Percentiles rank a stretch among this genome's conserved stretches.
phyloP scores from a whole-genome alignment of 169 alveolate genomes.

The Ichthyophthirius multifiliis region DNA sequence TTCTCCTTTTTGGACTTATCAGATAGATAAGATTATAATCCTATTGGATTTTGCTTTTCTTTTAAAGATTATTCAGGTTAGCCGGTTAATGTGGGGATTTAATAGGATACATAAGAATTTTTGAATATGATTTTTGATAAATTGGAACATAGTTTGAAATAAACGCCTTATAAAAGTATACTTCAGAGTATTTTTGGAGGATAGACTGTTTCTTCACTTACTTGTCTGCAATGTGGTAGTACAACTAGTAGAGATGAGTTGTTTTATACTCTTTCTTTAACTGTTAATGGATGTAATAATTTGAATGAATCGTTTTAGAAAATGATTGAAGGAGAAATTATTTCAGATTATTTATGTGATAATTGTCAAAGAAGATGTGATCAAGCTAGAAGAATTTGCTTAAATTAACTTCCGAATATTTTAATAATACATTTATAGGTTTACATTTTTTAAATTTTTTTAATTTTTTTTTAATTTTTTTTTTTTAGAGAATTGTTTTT shows the following conservation, averaged over 20 bases:
- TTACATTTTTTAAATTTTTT: not conserved
- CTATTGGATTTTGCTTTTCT: constrained; percentile 68
- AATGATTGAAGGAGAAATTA: constrained; percentile 64
- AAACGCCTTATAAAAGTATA: constrained; percentile 64
- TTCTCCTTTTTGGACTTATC: constrained; percentile 68
- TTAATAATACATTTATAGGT: not conserved
- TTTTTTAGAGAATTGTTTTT: constrained; percentile 68
- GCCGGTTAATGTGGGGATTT: constrained; percentile 67
- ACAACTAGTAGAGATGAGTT: constrained; percentile 68
- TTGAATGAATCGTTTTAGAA: constrained; percentile 70
- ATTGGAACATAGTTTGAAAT: constrained; percentile 65
- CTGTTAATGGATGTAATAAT: constrained; percentile 72
- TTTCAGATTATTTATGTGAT: constrained; percentile 78
- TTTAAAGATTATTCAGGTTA: constrained; percentile 81
- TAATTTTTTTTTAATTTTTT: not conserved
- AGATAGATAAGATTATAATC: constrained; percentile 75
- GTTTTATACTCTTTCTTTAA: constrained; percentile 68
- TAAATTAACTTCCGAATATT: not conserved
- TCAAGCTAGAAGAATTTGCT: not conserved
- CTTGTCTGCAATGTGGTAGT: constrained; percentile 65
- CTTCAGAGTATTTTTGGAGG: constrained; percentile 77
- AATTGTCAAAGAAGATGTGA: constrained; percentile 57
- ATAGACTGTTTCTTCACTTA: constrained; percentile 52
- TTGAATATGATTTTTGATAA: constrained; percentile 74
- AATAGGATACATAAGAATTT: constrained; percentile 83